phyloP scores from a whole-genome alignment of 2,329 filamentous ascomycete species.

The Clathrospora elynae region DNA sequence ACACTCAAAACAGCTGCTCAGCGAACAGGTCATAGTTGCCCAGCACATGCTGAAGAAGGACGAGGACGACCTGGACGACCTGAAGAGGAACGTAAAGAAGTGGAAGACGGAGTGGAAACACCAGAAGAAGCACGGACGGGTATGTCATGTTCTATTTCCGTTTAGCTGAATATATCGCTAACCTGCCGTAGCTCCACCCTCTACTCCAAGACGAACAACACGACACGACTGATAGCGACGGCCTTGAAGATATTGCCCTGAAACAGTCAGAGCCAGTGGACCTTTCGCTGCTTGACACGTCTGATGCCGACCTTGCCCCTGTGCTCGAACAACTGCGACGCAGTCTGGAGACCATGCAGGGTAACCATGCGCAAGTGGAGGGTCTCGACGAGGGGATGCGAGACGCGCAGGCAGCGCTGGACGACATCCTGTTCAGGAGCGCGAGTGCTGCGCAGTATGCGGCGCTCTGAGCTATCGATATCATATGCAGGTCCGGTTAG shows the following conservation, averaged over 20 bases:
- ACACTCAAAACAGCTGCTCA: slow-evolving; percentile 67
- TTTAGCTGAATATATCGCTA: slow-evolving; percentile 17
- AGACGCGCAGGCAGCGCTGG: slow-evolving; percentile 40
- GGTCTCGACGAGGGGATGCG: slow-evolving; percentile 41
- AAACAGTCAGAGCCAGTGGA: slow-evolving; percentile 25
- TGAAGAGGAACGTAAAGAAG: slow-evolving; percentile 38
- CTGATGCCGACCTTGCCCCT: slow-evolving; percentile 41
- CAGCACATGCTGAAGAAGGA: slow-evolving; percentile 48
- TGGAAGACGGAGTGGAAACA: slow-evolving; percentile 41
- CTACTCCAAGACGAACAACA: slow-evolving; percentile 32
- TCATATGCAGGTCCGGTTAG: slow-evolving; percentile 33
- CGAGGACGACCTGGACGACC: slow-evolving; percentile 32
- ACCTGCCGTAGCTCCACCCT: slow-evolving; percentile 42
- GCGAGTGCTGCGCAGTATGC: slow-evolving; percentile 40
- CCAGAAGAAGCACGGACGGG: slow-evolving; percentile 39
- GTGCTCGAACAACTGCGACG: slow-evolving; percentile 46
- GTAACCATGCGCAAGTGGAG: slow-evolving; percentile 45
- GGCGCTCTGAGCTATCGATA: slow-evolving; percentile 37
- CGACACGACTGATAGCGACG: slow-evolving; percentile 25
- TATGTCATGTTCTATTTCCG: slow-evolving; percentile 18
- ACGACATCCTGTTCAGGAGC: slow-evolving; percentile 44
- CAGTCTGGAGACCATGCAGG: slow-evolving; percentile 48
- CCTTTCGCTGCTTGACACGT: slow-evolving; percentile 31
- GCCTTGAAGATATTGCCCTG: slow-evolving; percentile 41
- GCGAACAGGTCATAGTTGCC: slow-evolving; percentile 62